Evolutionary conservation across 331 rosid genomes (phyloP).

Genomic region (Stylosanthes scabra): DNA sequence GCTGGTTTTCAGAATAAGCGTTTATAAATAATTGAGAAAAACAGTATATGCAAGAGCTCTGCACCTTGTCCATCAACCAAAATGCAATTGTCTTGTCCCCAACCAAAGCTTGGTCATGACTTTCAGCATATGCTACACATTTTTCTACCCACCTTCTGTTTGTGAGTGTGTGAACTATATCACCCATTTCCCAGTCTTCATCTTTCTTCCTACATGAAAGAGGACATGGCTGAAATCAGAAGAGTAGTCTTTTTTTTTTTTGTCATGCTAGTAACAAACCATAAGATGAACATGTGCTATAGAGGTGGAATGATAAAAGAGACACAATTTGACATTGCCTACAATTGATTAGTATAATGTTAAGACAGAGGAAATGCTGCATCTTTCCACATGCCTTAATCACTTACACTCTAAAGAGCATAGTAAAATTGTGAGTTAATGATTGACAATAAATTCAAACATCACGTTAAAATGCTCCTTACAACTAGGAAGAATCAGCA

Average conservation of each 20-base stretch:
- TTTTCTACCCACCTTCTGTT: conserved; percentile 99
- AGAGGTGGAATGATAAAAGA: conserved; percentile 28
- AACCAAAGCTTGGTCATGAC: conserved; percentile 99
- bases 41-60: conserved; percentile 26
- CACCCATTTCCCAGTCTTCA: conserved; percentile 86
- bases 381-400: conserved; percentile 19
- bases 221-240: conserved; percentile 14
- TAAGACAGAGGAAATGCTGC: conserved; percentile 14
- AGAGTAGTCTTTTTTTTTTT: too few species aligned
- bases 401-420: conserved; percentile 12
- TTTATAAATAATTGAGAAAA: conserved; percentile 28
- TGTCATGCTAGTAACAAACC: conserved; percentile 29
- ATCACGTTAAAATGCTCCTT: neutral
- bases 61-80: conserved; percentile 99
- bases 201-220: conserved; percentile 66
- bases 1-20: conserved; percentile 14
- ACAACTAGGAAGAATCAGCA: conserved; percentile 13
- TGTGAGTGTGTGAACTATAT: conserved; percentile 78
- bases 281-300: conserved; percentile 9
- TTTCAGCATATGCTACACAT: conserved; percentile 94
- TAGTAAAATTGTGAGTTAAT: neutral
- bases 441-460: conserved; percentile 28
- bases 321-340: conserved; percentile 19
- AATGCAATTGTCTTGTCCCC: conserved; percentile 99
- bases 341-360: conserved; percentile 9